These are phyloP conservation scores for Wickerhamiella bombiphila DNA, from an alignment of 805 yeast genomes.

Conservation along the genomic window DNA sequence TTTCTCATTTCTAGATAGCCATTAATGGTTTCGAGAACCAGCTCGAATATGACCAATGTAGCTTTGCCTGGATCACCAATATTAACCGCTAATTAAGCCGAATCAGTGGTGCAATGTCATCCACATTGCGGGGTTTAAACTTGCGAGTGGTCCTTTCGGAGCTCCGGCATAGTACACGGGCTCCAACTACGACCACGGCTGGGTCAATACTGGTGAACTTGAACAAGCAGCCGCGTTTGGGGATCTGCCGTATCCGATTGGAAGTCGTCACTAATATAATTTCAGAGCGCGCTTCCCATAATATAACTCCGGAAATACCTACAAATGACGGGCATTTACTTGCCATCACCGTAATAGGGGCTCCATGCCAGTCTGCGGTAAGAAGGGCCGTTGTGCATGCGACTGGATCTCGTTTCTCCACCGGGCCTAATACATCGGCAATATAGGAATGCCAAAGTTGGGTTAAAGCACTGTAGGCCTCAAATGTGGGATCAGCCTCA, in stretches of 20 bases:
- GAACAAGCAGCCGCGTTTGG: constrained; percentile 56
- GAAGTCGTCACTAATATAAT: constrained; percentile 47
- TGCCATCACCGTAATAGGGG: constrained; percentile 43
- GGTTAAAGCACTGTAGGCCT: constrained; percentile 40
- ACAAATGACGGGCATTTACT: constrained; percentile 42
- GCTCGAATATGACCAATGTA: background rate
- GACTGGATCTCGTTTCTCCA: too few relatives aligned
- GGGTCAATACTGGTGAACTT: constrained; percentile 28
- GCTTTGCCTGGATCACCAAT: too few relatives aligned
- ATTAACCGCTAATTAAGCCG: background rate
- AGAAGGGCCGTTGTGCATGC: constrained; percentile 32
- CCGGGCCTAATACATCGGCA: constrained; percentile 35
- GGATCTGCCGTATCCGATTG: constrained; percentile 32
- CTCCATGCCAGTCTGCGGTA: constrained; percentile 71
- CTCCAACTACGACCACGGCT: constrained; percentile 57
- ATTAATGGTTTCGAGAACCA: background rate
- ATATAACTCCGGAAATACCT: constrained; percentile 58
- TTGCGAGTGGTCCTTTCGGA: constrained; percentile 73
- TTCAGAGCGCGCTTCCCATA: constrained; percentile 69
- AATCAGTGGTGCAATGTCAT: constrained; percentile 29
- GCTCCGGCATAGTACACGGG: constrained; percentile 59
- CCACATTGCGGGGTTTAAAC: constrained; percentile 67
- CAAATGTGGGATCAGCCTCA: constrained; percentile 24
- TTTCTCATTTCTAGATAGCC: background rate
- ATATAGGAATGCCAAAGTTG: constrained; percentile 64